phyloP scores from a whole-genome alignment of 805 yeast genomes.

The Candida piceae region DNA sequence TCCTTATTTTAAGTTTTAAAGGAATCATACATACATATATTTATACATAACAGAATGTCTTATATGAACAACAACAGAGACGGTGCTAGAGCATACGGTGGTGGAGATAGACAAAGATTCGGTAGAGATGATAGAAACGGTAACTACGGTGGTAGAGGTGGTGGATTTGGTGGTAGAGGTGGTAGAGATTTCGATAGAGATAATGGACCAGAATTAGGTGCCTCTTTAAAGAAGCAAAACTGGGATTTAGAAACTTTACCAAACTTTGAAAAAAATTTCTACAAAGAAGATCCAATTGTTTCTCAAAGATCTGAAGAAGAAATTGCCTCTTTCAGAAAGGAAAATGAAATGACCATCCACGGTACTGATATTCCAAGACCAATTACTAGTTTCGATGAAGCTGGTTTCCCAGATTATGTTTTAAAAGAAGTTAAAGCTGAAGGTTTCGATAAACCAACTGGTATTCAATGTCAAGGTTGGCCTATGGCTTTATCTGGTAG shows the following conservation, averaged over 20 bases:
- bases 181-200: constrained; percentile 21
- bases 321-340: constrained; percentile 68
- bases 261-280: constrained; percentile 91
- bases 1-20: no score
- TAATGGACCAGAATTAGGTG: constrained; percentile 45
- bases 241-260: constrained; percentile 80
- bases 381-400: constrained; percentile 87
- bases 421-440: constrained; percentile 81
- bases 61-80: constrained; percentile 36
- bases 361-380: constrained; percentile 94
- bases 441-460: constrained; percentile 93
- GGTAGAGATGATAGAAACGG: constrained; percentile 15
- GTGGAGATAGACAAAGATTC: not conserved
- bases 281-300: constrained; percentile 79
- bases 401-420: constrained; percentile 96
- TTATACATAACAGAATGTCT: constrained; percentile 30
- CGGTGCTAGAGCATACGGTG: constrained; percentile 15
- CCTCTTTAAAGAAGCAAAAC: constrained; percentile 62
- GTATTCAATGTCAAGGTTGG: constrained; percentile 99
- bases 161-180: constrained; percentile 25
- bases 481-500: constrained; percentile 99
- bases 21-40: no score
- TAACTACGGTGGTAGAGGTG: constrained; percentile 32
- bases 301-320: constrained; percentile 70
- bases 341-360: constrained; percentile 76